phyloP scores from a whole-genome alignment of 495 filamentous ascomycete genomes.

The Penicillium pulvis region DNA sequence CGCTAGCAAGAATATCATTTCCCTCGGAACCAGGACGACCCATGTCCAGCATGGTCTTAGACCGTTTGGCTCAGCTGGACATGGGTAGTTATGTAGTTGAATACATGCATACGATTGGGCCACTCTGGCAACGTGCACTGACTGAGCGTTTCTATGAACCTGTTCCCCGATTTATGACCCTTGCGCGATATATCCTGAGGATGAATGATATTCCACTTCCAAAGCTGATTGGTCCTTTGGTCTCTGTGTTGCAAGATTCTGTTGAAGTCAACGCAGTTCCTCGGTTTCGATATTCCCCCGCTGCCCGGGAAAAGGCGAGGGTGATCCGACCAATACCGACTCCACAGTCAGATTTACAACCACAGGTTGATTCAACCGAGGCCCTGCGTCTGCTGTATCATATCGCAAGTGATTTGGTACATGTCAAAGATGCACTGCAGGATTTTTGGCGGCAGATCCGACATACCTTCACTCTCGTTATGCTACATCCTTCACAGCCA shows the following conservation, averaged over 20 bases:
- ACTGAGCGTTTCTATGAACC: slow-evolving; percentile 61
- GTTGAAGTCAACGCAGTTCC: slow-evolving; percentile 60
- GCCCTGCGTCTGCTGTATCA: slow-evolving; percentile 60
- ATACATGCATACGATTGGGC: slow-evolving; percentile 54
- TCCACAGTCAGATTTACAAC: slow-evolving; percentile 41
- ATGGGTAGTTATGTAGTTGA: slow-evolving; percentile 51
- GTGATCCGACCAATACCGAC: slow-evolving; percentile 42
- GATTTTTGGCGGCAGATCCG: slow-evolving; percentile 63
- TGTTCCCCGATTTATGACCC: slow-evolving; percentile 58
- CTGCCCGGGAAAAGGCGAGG: slow-evolving; percentile 40
- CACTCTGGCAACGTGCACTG: slow-evolving; percentile 64
- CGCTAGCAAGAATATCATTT: slow-evolving; percentile 49
- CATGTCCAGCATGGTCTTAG: slow-evolving; percentile 60
- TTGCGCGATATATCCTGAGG: slow-evolving; percentile 56
- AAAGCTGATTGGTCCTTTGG: slow-evolving; percentile 52
- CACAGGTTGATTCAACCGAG: slow-evolving; percentile 55
- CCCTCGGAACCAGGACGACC: slow-evolving; percentile 56
- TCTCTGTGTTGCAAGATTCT: slow-evolving; percentile 56
- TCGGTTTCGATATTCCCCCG: slow-evolving; percentile 49
- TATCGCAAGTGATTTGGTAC: slow-evolving; percentile 54
- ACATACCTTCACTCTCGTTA: slow-evolving; percentile 64
- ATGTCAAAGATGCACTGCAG: slow-evolving; percentile 41
- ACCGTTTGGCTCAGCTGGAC: slow-evolving; percentile 47
- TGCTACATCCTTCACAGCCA: slow-evolving; percentile 60
- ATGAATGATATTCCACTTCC: slow-evolving; percentile 49